Evolutionary conservation across 2,329 filamentous ascomycete species (phyloP).

Genomic region (Penicillium sp.): DNA sequence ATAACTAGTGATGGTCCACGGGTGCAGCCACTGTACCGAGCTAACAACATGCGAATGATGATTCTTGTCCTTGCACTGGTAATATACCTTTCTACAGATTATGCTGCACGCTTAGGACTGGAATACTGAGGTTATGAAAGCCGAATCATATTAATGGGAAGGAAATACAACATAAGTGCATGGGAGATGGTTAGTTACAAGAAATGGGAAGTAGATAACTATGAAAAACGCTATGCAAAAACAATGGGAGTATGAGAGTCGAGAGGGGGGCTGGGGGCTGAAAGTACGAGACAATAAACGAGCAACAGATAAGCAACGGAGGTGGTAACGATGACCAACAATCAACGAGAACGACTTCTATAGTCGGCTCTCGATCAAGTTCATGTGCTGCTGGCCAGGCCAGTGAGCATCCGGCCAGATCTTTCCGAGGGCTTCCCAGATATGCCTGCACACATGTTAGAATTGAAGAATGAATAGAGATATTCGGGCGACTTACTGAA

Average conservation of each 20-base stretch:
- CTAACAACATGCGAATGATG: too few relatives aligned
- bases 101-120: too few relatives aligned
- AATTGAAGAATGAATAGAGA: not conserved
- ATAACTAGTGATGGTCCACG: too few relatives aligned
- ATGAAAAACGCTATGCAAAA: conserved; percentile 3
- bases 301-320: not conserved
- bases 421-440: conserved; percentile 87
- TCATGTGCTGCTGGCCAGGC: conserved; percentile 70
- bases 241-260: not conserved
- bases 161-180: not conserved
- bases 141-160: not conserved
- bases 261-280: conserved; percentile 1
- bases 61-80: too few relatives aligned
- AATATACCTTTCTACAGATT: too few relatives aligned
- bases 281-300: not conserved
- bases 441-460: conserved; percentile 59
- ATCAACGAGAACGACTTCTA: conserved; percentile 43
- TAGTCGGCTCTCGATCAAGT: conserved; percentile 75
- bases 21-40: too few relatives aligned
- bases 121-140: too few relatives aligned
- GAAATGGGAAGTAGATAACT: not conserved
- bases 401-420: conserved; percentile 91
- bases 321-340: not conserved
- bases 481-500: conserved; percentile 62
- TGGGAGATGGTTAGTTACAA: not conserved